Evolutionary conservation across 495 filamentous ascomycete species (phyloP).

Genomic region (Aspergillus campestris): DNA sequence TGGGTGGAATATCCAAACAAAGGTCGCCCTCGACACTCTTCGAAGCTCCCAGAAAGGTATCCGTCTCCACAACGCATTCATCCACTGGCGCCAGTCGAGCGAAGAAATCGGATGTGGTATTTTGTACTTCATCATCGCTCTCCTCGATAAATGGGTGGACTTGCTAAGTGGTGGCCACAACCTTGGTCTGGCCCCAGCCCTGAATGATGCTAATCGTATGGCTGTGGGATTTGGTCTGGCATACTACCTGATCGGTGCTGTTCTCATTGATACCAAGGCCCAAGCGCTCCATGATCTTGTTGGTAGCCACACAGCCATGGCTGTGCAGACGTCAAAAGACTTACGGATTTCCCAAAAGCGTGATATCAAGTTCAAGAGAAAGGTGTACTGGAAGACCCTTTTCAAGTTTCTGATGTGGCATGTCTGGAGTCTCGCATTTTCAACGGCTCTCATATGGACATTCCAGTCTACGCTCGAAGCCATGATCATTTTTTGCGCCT

Average conservation of each 20-base stretch:
- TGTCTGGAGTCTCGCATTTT: constrained; percentile 47
- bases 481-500: constrained; percentile 43
- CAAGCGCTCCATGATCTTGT: constrained; percentile 44
- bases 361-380: constrained; percentile 40
- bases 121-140: constrained; percentile 50
- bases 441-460: constrained; percentile 44
- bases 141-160: constrained; percentile 53
- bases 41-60: constrained; percentile 49
- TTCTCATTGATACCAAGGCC: constrained; percentile 50
- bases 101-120: constrained; percentile 50
- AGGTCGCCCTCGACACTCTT: constrained; percentile 47
- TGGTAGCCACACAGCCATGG: constrained; percentile 27
- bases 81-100: constrained; percentile 52
- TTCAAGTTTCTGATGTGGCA: constrained; percentile 45
- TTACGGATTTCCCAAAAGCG: constrained; percentile 36
- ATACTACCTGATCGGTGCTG: constrained; percentile 52
- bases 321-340: constrained; percentile 25
- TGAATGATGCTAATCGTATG: constrained; percentile 37
- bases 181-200: constrained; percentile 32
- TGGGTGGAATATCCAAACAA: constrained; percentile 52
- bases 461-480: constrained; percentile 36
- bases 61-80: constrained; percentile 51
- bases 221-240: constrained; percentile 49
- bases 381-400: constrained; percentile 48
- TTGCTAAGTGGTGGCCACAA: constrained; percentile 39